A percentile compares a stretch with the other conserved stretches of the same genome.
Conservation (phyloP, 1,284 basidiomycete genomes). For the Cryptococcus sp. region DNA sequence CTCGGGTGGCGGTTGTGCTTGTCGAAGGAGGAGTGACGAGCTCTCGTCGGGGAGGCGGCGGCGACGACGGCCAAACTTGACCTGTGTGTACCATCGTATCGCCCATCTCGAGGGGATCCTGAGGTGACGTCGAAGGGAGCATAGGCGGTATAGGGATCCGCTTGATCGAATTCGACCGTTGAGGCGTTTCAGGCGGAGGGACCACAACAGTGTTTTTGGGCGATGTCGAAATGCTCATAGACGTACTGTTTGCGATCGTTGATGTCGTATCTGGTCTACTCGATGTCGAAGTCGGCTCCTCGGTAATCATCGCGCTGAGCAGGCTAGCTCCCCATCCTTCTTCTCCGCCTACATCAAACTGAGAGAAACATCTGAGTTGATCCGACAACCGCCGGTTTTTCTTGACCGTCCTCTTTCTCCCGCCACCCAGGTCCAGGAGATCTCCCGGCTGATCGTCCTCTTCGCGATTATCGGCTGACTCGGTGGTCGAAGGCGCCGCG, state of each 20-base stretch:
- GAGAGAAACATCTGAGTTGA: conserved; percentile 32
- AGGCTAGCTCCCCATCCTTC: conserved; percentile 32
- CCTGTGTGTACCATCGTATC: too few relatives aligned
- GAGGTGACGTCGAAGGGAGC: not conserved
- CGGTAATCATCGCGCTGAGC: conserved; percentile 10
- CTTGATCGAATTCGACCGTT: conserved; percentile 2
- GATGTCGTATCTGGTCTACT: too few relatives aligned
- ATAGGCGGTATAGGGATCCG: conserved; percentile 5
- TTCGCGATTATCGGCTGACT: not conserved
- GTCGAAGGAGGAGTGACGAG: too few relatives aligned
- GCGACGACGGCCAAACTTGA: too few relatives aligned
- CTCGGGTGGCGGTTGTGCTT: too few relatives aligned
- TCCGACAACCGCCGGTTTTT: conserved; percentile 26
- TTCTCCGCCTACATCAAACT: conserved; percentile 17
- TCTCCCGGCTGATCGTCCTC: not conserved
- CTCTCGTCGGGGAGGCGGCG: too few relatives aligned
- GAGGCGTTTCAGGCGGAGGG: too few relatives aligned
- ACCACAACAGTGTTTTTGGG: too few relatives aligned
- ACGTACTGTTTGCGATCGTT: too few relatives aligned
- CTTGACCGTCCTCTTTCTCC: not conserved
- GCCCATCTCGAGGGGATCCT: not conserved
- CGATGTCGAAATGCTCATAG: too few relatives aligned
- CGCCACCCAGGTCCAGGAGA: not conserved
- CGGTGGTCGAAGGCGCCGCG: not conserved
- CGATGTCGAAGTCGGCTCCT: not conserved